phyloP scores from a whole-genome alignment of 2,329 filamentous ascomycete genomes.

The Tolypocladium tropicale region DNA sequence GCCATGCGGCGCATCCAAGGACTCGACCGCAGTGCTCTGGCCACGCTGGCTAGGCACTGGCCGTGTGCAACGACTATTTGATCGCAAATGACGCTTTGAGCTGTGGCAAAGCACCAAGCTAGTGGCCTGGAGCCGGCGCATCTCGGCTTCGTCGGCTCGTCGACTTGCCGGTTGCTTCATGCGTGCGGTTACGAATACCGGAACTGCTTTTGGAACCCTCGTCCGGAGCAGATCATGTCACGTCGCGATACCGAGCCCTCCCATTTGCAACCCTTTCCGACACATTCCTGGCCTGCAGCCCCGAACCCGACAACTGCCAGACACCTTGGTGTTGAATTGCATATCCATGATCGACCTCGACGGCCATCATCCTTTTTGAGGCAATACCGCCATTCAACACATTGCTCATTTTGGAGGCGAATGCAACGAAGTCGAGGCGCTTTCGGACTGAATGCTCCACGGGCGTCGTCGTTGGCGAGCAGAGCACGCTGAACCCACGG shows the following conservation, averaged over 20 bases:
- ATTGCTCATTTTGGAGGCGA: too few relatives aligned
- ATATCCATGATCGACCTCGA: too few relatives aligned
- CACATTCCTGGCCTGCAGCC: too few relatives aligned
- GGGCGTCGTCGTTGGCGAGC: too few relatives aligned
- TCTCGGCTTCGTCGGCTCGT: background rate
- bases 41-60: background rate
- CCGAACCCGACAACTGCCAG: too few relatives aligned
- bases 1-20: background rate
- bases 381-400: too few relatives aligned
- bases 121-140: background rate
- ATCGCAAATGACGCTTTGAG: background rate
- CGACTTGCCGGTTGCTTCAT: background rate
- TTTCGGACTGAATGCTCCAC: too few relatives aligned
- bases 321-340: background rate
- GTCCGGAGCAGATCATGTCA: background rate
- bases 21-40: background rate
- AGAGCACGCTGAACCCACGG: too few relatives aligned
- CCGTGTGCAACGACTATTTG: background rate
- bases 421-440: too few relatives aligned
- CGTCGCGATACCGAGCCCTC: background rate
- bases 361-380: too few relatives aligned
- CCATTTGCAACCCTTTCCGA: background rate
- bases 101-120: background rate
- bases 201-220: too few relatives aligned
- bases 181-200: background rate